phyloP scores from a whole-genome alignment of 2,329 filamentous ascomycete species.

The Microsporum audouinii region DNA sequence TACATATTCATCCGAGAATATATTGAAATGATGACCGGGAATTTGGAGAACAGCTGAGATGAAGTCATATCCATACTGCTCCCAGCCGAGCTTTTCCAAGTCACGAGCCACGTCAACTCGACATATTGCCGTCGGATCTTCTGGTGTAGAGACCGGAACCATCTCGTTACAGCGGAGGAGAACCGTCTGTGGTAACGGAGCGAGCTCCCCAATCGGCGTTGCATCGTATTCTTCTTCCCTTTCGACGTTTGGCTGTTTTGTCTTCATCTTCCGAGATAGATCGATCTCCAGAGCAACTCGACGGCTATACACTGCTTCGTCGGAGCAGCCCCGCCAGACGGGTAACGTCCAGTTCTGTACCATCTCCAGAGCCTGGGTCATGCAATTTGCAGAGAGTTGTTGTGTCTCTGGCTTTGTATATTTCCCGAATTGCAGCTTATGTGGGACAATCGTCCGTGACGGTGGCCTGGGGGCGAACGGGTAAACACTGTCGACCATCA shows the following conservation, averaged over 20 bases:
- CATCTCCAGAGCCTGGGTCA: conserved; percentile 11
- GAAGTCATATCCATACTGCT: conserved; percentile 14
- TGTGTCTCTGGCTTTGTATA: conserved; percentile 12
- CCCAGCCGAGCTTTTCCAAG: conserved; percentile 14
- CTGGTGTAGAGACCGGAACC: conserved; percentile 10
- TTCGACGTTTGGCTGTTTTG: conserved; percentile 2
- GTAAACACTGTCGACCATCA: conserved; percentile 17
- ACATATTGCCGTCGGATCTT: conserved; percentile 7
- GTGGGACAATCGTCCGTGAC: conserved; percentile 4
- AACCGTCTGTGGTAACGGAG: conserved; percentile 9
- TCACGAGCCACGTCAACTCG: conserved; percentile 15
- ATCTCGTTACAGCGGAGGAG: conserved; percentile 15
- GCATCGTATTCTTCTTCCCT: not conserved
- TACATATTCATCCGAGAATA: conserved; percentile 15
- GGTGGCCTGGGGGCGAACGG: conserved; percentile 2
- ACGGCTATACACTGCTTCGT: not conserved
- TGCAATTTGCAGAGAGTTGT: conserved; percentile 9
- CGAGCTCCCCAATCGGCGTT: not conserved
- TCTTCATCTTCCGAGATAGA: conserved; percentile 7
- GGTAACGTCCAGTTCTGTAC: conserved; percentile 12
- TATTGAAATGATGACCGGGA: conserved; percentile 17
- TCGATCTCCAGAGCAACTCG: conserved; percentile 9
- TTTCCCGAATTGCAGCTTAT: conserved; percentile 9
- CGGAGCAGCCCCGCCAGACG: conserved; percentile 10
- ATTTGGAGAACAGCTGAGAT: conserved; percentile 13